Conservation (phyloP, 768 basidiomycete genomes). For the Trametes coccinea region DNA sequence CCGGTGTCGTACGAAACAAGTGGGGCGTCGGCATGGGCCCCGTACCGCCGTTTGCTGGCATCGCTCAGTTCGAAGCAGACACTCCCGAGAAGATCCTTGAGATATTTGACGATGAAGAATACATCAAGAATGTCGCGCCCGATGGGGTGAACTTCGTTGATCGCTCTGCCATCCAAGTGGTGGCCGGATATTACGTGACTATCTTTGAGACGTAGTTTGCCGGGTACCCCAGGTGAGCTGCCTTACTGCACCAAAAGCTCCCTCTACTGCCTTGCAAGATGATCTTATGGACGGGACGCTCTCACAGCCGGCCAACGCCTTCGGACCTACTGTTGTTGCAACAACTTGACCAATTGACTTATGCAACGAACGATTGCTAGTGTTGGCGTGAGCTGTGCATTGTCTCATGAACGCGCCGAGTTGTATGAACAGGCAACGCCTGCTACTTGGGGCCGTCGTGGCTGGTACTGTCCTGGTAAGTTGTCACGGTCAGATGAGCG, state of each 20-base stretch:
- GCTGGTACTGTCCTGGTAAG: too few relatives aligned
- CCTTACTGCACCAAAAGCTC: background rate
- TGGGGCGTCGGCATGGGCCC: background rate
- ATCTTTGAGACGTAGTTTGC: background rate
- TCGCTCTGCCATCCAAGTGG: background rate
- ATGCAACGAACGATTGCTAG: too few relatives aligned
- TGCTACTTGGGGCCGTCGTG: too few relatives aligned
- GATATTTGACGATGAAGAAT: constrained; percentile 9
- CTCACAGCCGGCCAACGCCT: too few relatives aligned
- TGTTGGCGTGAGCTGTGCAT: too few relatives aligned
- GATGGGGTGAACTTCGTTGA: background rate
- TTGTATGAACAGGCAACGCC: too few relatives aligned
- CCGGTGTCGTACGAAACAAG: background rate
- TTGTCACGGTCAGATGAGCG: too few relatives aligned
- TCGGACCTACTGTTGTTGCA: too few relatives aligned
- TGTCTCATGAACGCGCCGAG: too few relatives aligned
- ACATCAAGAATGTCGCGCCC: background rate
- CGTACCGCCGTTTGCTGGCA: background rate
- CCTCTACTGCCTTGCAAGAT: too few relatives aligned
- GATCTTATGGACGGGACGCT: too few relatives aligned
- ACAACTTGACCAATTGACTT: too few relatives aligned
- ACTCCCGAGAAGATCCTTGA: constrained; percentile 2
- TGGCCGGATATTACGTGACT: background rate
- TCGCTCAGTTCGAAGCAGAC: constrained; percentile 6
- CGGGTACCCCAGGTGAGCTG: background rate